Evolutionary conservation across 345 rosid genomes (phyloP).

Genomic region (Salix exigua): DNA sequence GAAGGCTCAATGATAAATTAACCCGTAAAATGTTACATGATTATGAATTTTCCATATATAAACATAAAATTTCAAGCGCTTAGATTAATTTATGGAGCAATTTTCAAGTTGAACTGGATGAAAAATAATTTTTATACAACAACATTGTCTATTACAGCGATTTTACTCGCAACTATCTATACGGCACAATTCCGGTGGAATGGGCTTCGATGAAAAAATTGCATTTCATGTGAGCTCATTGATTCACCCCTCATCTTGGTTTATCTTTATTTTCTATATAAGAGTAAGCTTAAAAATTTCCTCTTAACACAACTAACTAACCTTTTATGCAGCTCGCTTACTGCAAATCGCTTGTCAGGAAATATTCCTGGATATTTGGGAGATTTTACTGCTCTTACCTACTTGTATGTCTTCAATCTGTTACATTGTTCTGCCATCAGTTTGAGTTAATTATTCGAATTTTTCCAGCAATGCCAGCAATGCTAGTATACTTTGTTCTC

Average conservation of each 20-base stretch:
- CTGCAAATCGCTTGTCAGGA: constrained; percentile 14
- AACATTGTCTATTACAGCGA: constrained; percentile 6
- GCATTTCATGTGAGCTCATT: neutral
- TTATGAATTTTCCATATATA: no score
- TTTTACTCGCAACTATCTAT: constrained; percentile 7
- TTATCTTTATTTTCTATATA: neutral
- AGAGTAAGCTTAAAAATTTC: neutral
- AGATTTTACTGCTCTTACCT: constrained; percentile 2
- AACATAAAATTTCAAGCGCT: no score
- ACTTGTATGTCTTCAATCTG: constrained; percentile 5
- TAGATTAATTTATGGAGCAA: no score
- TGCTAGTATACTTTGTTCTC: neutral
- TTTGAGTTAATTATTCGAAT: neutral
- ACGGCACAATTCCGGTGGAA: constrained; percentile 11
- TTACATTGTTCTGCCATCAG: neutral
- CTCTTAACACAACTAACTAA: no score
- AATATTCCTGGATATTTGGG: constrained; percentile 4
- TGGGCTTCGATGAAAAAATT: constrained; percentile 15
- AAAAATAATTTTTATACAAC: no score
- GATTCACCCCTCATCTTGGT: neutral
- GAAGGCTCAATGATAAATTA: no score
- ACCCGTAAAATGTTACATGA: no score
- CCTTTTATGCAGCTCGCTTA: constrained; percentile 1
- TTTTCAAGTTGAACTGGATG: no score
- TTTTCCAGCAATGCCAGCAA: no score